Base-by-base conservation (phyloP, 257 asterid genomes). In the Ehretia macrophylla region DNA sequence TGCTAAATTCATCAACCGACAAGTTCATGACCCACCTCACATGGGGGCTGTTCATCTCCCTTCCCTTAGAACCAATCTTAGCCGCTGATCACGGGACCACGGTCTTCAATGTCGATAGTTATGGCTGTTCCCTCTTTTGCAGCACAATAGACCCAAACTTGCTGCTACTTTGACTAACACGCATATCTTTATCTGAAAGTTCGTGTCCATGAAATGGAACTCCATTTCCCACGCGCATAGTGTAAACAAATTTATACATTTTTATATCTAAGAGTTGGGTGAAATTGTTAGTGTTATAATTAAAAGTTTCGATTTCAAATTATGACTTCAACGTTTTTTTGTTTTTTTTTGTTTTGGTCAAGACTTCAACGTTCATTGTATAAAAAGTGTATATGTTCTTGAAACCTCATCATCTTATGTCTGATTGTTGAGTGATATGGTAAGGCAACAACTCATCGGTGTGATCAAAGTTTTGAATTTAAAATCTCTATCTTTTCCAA, bases 11-110 rank as follows among this genome's bases (percentile, higher is more conserved):
- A 58, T 51, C 60, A 0, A 19, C 80, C 85, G 85, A 81, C 82
- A 69, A 1, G 8, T 13, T 14, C 13, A 63, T 72, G 20, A 79
- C 84, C 79, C 18, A 67, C 60, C n/a, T 18, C 87, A 81, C 87
- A 78, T 81, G 87, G 32, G 17, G 14, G 52, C 52, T 63, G 56
- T 62, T 56, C 14, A 10, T 40, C 37, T 37, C 8, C 5, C 51
- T 40, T 35, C 27, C 5, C 14, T 20, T 22, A 13, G 38, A 58
- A 32, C 21, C 17, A 20, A 66, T 61, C 69, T 53, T 10, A 55
- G 39, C 69, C 69, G 53, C 61, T 37, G 17, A 66, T 50, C 14
- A 13, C 17, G 23, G 58, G 69, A 17, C 69, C 66, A 66, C 66
- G 23, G 63, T 19, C 63, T 72, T 62, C 59, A 62, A 61, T 64